These are phyloP conservation scores for Penicillium sp. DNA, from an alignment of 2,329 filamentous ascomycete genomes.

Conservation along the genomic window DNA sequence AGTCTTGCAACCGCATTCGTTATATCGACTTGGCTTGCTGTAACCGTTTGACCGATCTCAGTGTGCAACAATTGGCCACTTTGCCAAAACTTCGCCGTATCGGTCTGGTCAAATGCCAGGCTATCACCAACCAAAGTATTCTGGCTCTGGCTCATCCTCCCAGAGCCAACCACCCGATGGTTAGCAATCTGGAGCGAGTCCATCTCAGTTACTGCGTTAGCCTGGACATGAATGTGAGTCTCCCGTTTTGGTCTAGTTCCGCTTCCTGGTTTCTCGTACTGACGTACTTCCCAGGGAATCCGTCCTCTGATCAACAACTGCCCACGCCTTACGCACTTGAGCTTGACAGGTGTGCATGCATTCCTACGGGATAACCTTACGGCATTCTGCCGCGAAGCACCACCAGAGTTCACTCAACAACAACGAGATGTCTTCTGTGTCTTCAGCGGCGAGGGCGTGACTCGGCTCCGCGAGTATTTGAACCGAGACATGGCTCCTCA, in stretches of 20 bases:
- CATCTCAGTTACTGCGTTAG: constrained; percentile 94
- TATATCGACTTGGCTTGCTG: constrained; percentile 99
- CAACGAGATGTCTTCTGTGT: constrained; percentile 97
- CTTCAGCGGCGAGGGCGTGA: constrained; percentile 86
- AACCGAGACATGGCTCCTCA: constrained; percentile 52
- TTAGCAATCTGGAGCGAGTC: constrained; percentile 80
- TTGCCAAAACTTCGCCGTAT: constrained; percentile 94
- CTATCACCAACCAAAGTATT: constrained; percentile 89
- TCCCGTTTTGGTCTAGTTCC: not conserved
- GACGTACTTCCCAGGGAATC: constrained; percentile 69
- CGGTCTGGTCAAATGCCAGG: constrained; percentile 88
- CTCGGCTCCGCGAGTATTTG: constrained; percentile 74
- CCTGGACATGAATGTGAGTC: constrained; percentile 74
- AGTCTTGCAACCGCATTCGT: constrained; percentile 85
- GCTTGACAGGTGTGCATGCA: constrained; percentile 87
- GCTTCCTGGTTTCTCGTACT: not conserved
- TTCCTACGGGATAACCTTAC: constrained; percentile 86
- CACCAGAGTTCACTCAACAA: constrained; percentile 88
- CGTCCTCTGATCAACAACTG: constrained; percentile 86
- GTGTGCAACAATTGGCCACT: constrained; percentile 78
- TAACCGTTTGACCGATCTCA: constrained; percentile 80
- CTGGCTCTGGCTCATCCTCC: constrained; percentile 73
- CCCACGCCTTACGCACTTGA: constrained; percentile 88
- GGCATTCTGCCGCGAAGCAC: constrained; percentile 82
- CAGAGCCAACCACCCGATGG: constrained; percentile 57